Percentiles rank a stretch among this genome's conserved stretches.
Evolutionary conservation across 2,329 filamentous ascomycete genomes (phyloP).

Genomic region (Dactylonectria macrodidyma): DNA sequence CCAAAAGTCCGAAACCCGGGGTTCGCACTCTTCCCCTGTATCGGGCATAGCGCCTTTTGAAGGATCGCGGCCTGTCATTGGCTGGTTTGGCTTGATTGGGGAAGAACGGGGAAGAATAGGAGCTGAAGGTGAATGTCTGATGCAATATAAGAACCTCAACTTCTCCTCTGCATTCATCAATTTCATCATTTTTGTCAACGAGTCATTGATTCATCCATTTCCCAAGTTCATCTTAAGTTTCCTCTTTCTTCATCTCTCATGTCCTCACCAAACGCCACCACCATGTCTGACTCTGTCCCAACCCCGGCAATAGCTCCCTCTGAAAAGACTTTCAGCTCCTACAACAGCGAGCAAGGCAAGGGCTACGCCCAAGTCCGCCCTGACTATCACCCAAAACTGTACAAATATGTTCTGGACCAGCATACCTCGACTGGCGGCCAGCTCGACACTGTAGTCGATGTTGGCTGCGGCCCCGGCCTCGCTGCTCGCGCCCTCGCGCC

Average conservation of each 20-base stretch:
- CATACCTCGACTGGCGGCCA: constrained; percentile 63
- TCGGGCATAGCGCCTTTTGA: constrained; percentile 7
- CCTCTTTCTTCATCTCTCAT: neutral
- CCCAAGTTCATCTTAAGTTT: neutral
- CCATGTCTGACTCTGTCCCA: constrained; percentile 10
- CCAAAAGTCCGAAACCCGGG: neutral
- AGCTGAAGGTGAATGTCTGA: neutral
- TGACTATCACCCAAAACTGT: constrained; percentile 62
- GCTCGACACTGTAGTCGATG: constrained; percentile 62
- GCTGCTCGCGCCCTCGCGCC: constrained; percentile 61
- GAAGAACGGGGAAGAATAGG: neutral
- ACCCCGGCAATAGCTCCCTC: neutral
- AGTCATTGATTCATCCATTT: neutral
- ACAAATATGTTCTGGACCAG: constrained; percentile 60
- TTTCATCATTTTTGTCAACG: neutral
- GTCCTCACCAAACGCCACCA: neutral
- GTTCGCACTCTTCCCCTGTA: constrained; percentile 14
- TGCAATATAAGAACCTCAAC: neutral
- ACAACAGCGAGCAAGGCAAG: constrained; percentile 57
- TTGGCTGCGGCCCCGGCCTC: constrained; percentile 71
- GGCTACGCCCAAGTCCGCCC: constrained; percentile 60
- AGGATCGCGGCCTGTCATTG: neutral
- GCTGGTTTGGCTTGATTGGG: neutral
- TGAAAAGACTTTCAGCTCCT: constrained; percentile 61
- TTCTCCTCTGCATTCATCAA: neutral